Conservation (phyloP, 2,329 filamentous ascomycete genomes). For the Talaromyces funiculosus region DNA sequence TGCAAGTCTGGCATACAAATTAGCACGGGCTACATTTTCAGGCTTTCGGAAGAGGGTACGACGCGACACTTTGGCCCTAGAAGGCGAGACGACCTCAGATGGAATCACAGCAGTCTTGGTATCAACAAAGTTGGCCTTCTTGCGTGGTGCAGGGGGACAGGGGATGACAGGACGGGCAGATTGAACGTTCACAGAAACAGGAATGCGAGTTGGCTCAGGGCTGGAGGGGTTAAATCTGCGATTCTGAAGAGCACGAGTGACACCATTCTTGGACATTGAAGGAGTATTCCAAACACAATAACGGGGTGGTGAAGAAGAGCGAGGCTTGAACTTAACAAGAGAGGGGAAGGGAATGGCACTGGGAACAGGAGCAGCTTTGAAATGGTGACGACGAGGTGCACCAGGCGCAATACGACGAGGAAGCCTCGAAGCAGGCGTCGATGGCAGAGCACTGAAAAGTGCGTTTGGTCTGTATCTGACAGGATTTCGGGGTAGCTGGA, state of each 20-base stretch:
- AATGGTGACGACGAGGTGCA: slow-evolving; percentile 14
- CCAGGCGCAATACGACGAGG: not conserved
- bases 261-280: slow-evolving; percentile 11
- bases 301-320: slow-evolving; percentile 1
- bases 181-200: slow-evolving; percentile 13
- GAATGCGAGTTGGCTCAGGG: slow-evolving; percentile 16
- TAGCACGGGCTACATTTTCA: slow-evolving; percentile 4
- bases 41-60: not conserved
- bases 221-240: not conserved
- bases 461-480: slow-evolving; percentile 11
- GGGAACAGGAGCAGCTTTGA: slow-evolving; percentile 14
- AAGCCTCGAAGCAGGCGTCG: not conserved
- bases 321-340: slow-evolving; percentile 8
- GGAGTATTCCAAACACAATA: slow-evolving; percentile 5
- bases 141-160: slow-evolving; percentile 5
- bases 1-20: not conserved
- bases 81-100: not conserved
- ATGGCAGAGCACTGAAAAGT: not conserved
- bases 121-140: slow-evolving; percentile 4
- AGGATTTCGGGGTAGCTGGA: slow-evolving; percentile 11
- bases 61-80: not conserved
- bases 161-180: slow-evolving; percentile 1
- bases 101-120: not conserved
- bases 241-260: slow-evolving; percentile 9
- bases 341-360: slow-evolving; percentile 13